phyloP scores from a whole-genome alignment of 2,329 filamentous ascomycete genomes.

The Apiospora sp. region DNA sequence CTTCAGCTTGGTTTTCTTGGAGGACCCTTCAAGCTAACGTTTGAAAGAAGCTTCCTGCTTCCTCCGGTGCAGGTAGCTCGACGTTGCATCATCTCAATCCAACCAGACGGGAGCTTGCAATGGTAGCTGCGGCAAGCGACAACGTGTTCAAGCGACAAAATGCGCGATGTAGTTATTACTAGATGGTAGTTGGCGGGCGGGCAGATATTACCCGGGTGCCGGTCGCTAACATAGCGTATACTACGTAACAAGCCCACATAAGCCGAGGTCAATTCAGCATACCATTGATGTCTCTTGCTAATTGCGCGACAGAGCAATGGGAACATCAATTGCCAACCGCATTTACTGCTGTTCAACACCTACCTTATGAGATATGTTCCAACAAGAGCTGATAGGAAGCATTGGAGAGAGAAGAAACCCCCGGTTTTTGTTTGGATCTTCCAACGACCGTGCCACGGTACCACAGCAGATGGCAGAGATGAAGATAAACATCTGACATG shows the following conservation, averaged over 20 bases:
- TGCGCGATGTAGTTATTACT: not conserved
- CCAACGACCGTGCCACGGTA: not conserved
- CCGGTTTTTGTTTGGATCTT: not conserved
- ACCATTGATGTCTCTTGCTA: not conserved
- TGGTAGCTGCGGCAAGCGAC: not conserved
- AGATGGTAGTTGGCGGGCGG: not conserved
- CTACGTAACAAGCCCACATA: not conserved
- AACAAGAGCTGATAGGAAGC: too few species aligned
- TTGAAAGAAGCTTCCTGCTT: not conserved
- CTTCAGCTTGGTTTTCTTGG: slow-evolving; percentile 1
- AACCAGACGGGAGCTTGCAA: not conserved
- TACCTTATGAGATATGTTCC: too few species aligned
- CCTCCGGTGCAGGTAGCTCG: not conserved
- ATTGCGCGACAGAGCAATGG: not conserved
- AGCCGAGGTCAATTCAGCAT: slow-evolving; percentile 4
- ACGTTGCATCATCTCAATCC: not conserved
- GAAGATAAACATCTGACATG: slow-evolving; percentile 17
- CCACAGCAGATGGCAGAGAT: not conserved
- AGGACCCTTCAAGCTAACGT: not conserved
- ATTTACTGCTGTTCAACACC: not conserved
- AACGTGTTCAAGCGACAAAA: not conserved
- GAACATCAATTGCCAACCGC: not conserved
- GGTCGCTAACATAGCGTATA: too few species aligned
- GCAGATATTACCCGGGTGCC: not conserved
- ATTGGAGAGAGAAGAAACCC: not conserved